Conservation (phyloP, 176 grass and related monocot genomes). For the Ananas comosus region DNA sequence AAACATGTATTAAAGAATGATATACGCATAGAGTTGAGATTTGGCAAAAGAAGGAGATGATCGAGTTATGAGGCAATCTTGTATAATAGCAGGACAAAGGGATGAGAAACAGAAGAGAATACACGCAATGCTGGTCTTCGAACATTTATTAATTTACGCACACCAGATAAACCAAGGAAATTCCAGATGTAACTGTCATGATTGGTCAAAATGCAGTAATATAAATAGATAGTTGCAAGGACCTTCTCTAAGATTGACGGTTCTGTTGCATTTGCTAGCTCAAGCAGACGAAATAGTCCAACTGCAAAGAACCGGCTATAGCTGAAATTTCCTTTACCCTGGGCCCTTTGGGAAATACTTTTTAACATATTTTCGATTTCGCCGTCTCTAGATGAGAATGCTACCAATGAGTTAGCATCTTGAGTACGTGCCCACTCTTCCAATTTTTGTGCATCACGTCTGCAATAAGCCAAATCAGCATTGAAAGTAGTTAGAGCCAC, state of each 20-base stretch:
- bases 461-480: slow-evolving; percentile 4
- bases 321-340: slow-evolving; percentile 81
- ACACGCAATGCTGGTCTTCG: too few relatives aligned
- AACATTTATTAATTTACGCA: too few relatives aligned
- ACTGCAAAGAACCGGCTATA: slow-evolving; percentile 95
- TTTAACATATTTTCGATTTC: slow-evolving; percentile 73
- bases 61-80: too few relatives aligned
- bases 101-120: too few relatives aligned
- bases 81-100: too few relatives aligned
- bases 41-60: too few relatives aligned
- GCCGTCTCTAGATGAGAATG: slow-evolving; percentile 76
- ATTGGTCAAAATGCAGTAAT: not conserved
- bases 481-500: not conserved
- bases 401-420: slow-evolving; percentile 59
- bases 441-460: slow-evolving; percentile 48
- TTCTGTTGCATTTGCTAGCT: slow-evolving; percentile 87
- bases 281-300: slow-evolving; percentile 94
- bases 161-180: too few relatives aligned
- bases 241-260: slow-evolving; percentile 86
- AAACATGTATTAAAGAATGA: too few relatives aligned
- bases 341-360: slow-evolving; percentile 83
- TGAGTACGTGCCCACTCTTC: slow-evolving; percentile 90
- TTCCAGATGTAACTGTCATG: not conserved
- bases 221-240: slow-evolving; percentile 25
- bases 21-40: too few relatives aligned